A percentile compares a stretch with the other conserved stretches of the same genome.
Conservation (phyloP, 176 grass and related monocot genomes). For the Paspalum vaginatum region DNA sequence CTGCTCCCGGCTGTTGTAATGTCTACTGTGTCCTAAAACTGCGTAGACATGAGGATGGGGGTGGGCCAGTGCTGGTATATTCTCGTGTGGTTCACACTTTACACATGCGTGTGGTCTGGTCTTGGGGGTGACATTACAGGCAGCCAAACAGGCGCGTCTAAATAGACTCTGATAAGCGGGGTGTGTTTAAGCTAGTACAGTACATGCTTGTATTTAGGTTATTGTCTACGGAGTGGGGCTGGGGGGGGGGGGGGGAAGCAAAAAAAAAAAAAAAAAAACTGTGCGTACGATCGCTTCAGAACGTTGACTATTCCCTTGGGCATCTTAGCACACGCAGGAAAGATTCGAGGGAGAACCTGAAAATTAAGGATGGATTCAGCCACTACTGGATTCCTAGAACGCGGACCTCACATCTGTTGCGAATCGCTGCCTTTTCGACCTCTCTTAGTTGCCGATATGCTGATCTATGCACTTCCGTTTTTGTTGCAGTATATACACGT, state of each 20-base stretch:
- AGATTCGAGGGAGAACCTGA: too few relatives aligned
- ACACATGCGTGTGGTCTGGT: too few relatives aligned
- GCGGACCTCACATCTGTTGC: conserved; percentile 19
- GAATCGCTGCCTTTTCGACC: background rate
- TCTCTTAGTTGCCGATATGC: conserved; percentile 41
- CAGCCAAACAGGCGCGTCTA: background rate
- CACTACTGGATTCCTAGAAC: conserved; percentile 42
- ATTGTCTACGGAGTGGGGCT: background rate
- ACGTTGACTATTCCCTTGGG: background rate
- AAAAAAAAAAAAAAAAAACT: background rate
- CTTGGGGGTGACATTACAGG: too few relatives aligned
- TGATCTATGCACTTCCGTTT: conserved; percentile 28
- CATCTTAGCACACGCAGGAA: background rate
- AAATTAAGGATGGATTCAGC: conserved; percentile 15
- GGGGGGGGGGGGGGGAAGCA: too few relatives aligned
- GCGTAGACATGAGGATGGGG: too few relatives aligned
- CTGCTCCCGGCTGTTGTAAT: background rate
- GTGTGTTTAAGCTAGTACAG: too few relatives aligned
- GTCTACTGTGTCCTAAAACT: background rate
- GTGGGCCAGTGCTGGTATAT: too few relatives aligned
- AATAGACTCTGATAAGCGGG: background rate
- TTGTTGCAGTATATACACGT: background rate
- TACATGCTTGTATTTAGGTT: background rate
- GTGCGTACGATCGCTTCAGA: background rate
- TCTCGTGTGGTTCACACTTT: too few relatives aligned